Evolutionary conservation across 1,284 basidiomycete genomes (phyloP).

Genomic region (Flammula alnicola): DNA sequence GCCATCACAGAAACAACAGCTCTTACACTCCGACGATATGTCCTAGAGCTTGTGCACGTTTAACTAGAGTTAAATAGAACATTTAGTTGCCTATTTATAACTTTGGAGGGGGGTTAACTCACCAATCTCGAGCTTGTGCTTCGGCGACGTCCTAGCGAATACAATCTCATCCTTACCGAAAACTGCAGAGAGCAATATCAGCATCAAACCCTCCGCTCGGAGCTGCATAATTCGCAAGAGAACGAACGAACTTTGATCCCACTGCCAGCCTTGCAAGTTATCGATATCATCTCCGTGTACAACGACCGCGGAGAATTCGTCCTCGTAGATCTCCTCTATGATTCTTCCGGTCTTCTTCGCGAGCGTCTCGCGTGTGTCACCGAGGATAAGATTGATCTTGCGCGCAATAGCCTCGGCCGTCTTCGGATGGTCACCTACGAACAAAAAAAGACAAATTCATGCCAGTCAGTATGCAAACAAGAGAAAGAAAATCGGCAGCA

Average conservation of each 20-base stretch:
- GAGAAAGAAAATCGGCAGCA: too few relatives aligned
- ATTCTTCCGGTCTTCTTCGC: slow-evolving; percentile 57
- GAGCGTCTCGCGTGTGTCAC: slow-evolving; percentile 66
- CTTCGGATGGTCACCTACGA: slow-evolving; percentile 64
- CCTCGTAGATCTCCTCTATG: slow-evolving; percentile 65
- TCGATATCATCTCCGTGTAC: slow-evolving; percentile 72
- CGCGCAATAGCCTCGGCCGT: slow-evolving; percentile 72
- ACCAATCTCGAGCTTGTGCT: slow-evolving; percentile 76
- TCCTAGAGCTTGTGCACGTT: slow-evolving; percentile 70
- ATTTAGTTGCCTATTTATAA: background rate
- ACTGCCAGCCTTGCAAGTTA: slow-evolving; percentile 65
- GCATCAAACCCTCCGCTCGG: background rate
- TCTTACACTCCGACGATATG: slow-evolving; percentile 74
- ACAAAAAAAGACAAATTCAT: too few relatives aligned
- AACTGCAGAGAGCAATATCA: slow-evolving; percentile 40
- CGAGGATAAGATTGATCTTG: slow-evolving; percentile 68
- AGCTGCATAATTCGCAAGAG: background rate
- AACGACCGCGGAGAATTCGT: slow-evolving; percentile 67
- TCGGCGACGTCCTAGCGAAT: slow-evolving; percentile 72
- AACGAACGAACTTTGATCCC: slow-evolving; percentile 61
- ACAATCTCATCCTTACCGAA: slow-evolving; percentile 72
- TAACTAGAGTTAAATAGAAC: slow-evolving; percentile 49
- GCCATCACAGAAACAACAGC: background rate
- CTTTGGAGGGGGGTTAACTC: slow-evolving; percentile 19
- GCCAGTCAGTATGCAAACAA: too few relatives aligned